Evolutionary conservation across 108 stramenopile genomes (phyloP), one percentile per base, ranked within the genome.

Genomic region (Asterionellopsis glacialis): DNA sequence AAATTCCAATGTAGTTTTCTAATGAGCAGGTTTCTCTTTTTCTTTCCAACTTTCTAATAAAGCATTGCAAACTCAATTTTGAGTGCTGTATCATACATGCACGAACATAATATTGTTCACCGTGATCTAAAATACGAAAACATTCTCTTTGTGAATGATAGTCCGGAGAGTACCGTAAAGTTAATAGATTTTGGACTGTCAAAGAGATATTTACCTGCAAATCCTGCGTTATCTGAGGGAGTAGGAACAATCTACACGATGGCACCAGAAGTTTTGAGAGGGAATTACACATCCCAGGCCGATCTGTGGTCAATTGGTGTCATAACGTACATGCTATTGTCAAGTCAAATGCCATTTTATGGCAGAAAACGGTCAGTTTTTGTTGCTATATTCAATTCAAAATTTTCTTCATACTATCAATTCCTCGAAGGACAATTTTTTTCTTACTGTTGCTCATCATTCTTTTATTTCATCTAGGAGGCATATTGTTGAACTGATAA

Each of bases 171-270:
- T 5, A 79, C 77, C 42, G 62, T 80, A 15, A 80, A 91, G 67
- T 52, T 96, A 39, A 95, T 96, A 62, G 97, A 97, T 69, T 97
- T 96, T 74, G 88, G 94, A n/a, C 62, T 91, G 28, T 75, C 76
- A 41, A 87, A 82, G 67, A 78, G 76, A 51, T 62, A 69, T 60
- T 45, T 59, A 11, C 45, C 41, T 16, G 23, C 62, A 24, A 48
- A 72, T 2, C 67, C 52, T 39, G 59, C 63, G 26, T 45, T 91
- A 60, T 61, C 63, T 22, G 82, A 91, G 21, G 78, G 78, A 19
- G 86, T 87, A 11, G 90, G 90, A 25, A 84, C 83, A 2, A 52
- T 88, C 9, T 91, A 91, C 51, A 84, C 85, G n/a, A 92, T 90
- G 86, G 84, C 88, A 13, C 93, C 89, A 0, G 82, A 90, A 63